These are phyloP conservation scores for Populus hybrid DNA, from an alignment of 441 rosid species.

Conservation along the genomic window DNA sequence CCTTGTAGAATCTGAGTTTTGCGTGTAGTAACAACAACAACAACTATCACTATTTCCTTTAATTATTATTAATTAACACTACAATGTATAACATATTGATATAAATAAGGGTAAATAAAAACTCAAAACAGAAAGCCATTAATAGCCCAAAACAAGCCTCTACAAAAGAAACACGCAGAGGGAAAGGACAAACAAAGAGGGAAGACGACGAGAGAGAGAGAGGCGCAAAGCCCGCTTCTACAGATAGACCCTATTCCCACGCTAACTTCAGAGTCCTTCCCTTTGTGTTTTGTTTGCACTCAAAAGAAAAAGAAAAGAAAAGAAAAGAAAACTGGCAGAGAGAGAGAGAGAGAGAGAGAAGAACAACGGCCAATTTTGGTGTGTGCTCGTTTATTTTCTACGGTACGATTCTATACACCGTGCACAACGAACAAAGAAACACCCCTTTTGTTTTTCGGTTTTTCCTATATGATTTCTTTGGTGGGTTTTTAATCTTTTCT, in stretches of 20 bases:
- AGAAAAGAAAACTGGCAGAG: background rate
- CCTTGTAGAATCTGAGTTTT: too few relatives aligned
- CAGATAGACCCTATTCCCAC: conserved; percentile 39
- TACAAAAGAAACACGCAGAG: background rate
- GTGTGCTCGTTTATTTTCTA: conserved; percentile 25
- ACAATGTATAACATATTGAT: background rate
- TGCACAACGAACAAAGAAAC: background rate
- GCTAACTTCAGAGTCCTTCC: conserved; percentile 12
- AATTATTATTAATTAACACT: background rate
- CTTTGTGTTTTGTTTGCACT: background rate
- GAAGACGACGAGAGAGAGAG: background rate
- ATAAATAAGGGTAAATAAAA: background rate
- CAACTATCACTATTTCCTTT: too few relatives aligned
- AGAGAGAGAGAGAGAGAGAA: conserved; percentile 10
- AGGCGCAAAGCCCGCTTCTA: conserved; percentile 36
- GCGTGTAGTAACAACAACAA: too few relatives aligned
- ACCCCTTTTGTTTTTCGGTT: background rate
- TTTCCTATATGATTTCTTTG: background rate
- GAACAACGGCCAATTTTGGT: conserved; percentile 12
- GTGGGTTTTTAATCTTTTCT: background rate
- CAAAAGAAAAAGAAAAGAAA: conserved; percentile 10
- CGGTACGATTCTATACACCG: conserved; percentile 9
- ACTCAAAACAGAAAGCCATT: background rate
- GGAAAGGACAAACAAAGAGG: background rate
- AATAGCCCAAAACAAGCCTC: background rate